These are phyloP conservation scores for Diaporthe australafricana DNA, from an alignment of 2,329 filamentous ascomycete species.

Conservation along the genomic window DNA sequence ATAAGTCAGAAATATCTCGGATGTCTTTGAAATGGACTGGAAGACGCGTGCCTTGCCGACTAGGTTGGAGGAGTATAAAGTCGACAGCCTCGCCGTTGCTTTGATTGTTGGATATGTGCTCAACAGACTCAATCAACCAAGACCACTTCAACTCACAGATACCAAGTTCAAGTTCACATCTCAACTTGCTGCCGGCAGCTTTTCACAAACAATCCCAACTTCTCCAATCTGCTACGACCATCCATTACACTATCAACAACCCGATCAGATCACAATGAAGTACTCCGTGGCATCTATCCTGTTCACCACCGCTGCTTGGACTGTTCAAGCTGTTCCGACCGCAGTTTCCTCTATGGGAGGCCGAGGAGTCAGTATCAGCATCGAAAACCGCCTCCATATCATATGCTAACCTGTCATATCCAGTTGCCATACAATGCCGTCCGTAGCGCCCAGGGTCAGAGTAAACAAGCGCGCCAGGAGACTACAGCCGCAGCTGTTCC, in stretches of 20 bases:
- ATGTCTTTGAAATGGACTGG: not conserved
- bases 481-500: not conserved
- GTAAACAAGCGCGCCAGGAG: not conserved
- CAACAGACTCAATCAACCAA: not conserved
- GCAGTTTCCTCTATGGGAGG: not conserved
- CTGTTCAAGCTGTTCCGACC: not conserved
- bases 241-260: not conserved
- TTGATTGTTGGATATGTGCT: not conserved
- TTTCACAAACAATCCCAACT: not conserved
- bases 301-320: not conserved
- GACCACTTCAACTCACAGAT: not conserved
- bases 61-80: not conserved
- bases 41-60: not conserved
- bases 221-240: not conserved
- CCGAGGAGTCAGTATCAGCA: not conserved
- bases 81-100: not conserved
- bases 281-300: not conserved
- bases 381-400: not conserved
- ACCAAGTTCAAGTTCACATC: not conserved
- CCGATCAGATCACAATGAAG: not conserved
- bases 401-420: not conserved
- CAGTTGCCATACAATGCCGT: not conserved
- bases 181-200: conserved; percentile 11
- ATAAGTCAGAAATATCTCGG: not conserved
- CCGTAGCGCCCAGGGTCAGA: not conserved